These are phyloP conservation scores for Ogataea chonburiensis DNA, from an alignment of 805 yeast genomes.

Conservation along the genomic window DNA sequence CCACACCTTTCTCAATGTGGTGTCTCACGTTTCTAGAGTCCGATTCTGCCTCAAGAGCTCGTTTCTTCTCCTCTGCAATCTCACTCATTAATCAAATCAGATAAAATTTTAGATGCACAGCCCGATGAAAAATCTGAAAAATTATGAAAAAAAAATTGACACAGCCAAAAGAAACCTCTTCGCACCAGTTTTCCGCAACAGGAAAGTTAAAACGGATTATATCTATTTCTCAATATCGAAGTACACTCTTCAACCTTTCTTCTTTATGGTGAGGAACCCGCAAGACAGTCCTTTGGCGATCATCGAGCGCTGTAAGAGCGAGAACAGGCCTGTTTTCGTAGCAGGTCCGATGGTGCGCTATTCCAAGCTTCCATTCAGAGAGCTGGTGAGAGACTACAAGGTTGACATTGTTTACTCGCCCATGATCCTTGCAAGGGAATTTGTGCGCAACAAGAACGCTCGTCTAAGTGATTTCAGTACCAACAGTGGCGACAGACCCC, in stretches of 20 bases:
- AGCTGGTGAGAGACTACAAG: slow-evolving; percentile 66
- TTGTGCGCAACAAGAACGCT: slow-evolving; percentile 80
- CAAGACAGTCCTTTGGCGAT: slow-evolving; percentile 54
- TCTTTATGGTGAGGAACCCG: slow-evolving; percentile 34
- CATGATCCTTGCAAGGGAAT: slow-evolving; percentile 94
- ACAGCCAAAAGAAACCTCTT: slow-evolving; percentile 4
- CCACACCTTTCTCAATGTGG: slow-evolving; percentile 56
- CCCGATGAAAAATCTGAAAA: slow-evolving; percentile 12
- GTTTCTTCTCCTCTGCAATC: slow-evolving; percentile 8
- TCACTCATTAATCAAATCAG: slow-evolving; percentile 7
- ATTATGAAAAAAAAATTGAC: slow-evolving; percentile 1
- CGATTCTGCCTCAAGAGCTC: slow-evolving; percentile 7
- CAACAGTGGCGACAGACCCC: slow-evolving; percentile 62
- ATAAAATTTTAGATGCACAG: slow-evolving; percentile 12
- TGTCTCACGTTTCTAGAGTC: slow-evolving; percentile 6
- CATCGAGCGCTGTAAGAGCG: slow-evolving; percentile 44
- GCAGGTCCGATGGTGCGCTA: slow-evolving; percentile 98
- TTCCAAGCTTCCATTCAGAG: slow-evolving; percentile 89
- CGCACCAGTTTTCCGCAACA: slow-evolving; percentile 17
- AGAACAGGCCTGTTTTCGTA: slow-evolving; percentile 56
- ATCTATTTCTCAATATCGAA: slow-evolving; percentile 1
- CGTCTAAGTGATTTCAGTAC: slow-evolving; percentile 84
- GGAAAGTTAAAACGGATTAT: slow-evolving; percentile 17
- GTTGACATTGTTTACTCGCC: slow-evolving; percentile 90
- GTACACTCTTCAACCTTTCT: neutral